Conservation (phyloP, 1,139 yeast genomes). For the Zygosaccharomyces pseudobailii region DNA sequence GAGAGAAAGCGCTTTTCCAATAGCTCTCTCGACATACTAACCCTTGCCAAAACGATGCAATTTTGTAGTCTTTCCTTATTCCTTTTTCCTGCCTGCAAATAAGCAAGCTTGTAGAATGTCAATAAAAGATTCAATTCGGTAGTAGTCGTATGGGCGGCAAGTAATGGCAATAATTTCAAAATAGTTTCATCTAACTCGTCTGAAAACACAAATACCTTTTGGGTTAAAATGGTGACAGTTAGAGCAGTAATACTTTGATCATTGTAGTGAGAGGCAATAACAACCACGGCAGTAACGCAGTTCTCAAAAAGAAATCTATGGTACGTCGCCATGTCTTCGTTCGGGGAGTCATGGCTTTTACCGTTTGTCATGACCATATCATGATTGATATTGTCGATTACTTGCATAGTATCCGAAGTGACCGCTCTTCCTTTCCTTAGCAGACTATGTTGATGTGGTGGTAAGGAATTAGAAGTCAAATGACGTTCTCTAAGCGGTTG, state of each 20-base stretch:
- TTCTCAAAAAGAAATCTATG: conserved; percentile 42
- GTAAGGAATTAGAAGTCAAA: conserved; percentile 27
- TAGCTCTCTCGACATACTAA: conserved; percentile 48
- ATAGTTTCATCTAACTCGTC: conserved; percentile 40
- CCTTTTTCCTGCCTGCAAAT: conserved; percentile 36
- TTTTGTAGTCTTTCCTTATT: conserved; percentile 35
- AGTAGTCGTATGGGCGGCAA: conserved; percentile 50
- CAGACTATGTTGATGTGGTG: conserved; percentile 10
- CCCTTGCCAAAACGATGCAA: conserved; percentile 46
- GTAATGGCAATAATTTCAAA: conserved; percentile 46
- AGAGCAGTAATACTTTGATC: conserved; percentile 77
- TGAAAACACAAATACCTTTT: conserved; percentile 56
- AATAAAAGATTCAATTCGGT: conserved; percentile 49
- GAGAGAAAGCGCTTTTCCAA: conserved; percentile 33
- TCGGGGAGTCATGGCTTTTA: conserved; percentile 8
- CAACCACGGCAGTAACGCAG: conserved; percentile 67
- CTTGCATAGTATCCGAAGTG: conserved; percentile 23
- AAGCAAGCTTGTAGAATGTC: conserved; percentile 42
- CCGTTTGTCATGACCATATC: conserved; percentile 8
- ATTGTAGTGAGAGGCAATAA: conserved; percentile 62
- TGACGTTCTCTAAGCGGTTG: conserved; percentile 35
- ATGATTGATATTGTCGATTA: conserved; percentile 18
- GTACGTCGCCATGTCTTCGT: conserved; percentile 12
- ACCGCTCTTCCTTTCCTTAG: conserved; percentile 13
- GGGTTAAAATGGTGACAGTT: conserved; percentile 77